phyloP scores from a whole-genome alignment of 2,329 filamentous ascomycete genomes.

The Nothopassalora personata region DNA sequence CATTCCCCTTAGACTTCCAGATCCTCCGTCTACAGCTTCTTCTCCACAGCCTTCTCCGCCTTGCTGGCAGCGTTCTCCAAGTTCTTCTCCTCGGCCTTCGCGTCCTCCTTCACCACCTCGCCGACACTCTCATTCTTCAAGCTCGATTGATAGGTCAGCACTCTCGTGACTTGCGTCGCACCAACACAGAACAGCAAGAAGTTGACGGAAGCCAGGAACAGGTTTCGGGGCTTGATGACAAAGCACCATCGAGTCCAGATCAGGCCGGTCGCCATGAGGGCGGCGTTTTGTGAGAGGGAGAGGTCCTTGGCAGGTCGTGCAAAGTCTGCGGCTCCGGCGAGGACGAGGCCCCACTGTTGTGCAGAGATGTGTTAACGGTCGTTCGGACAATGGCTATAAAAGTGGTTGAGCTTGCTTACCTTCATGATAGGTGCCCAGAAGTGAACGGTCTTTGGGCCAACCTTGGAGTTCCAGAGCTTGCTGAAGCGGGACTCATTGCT shows the following conservation, averaged over 20 bases:
- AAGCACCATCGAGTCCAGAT: constrained; percentile 99
- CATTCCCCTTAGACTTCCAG: not conserved
- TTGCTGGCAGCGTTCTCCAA: constrained; percentile 35
- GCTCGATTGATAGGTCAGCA: constrained; percentile 59
- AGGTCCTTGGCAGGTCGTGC: constrained; percentile 86
- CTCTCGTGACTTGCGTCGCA: constrained; percentile 73
- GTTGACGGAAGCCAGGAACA: constrained; percentile 91
- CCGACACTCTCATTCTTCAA: constrained; percentile 52
- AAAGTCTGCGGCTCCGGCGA: constrained; percentile 89
- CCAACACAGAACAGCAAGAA: constrained; percentile 94
- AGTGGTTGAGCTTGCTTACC: constrained; percentile 37
- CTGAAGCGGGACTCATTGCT: constrained; percentile 50
- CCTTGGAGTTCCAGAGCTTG: constrained; percentile 56
- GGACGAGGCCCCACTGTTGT: constrained; percentile 76
- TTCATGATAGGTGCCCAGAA: constrained; percentile 99
- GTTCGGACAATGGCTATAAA: not conserved
- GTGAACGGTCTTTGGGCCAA: constrained; percentile 73
- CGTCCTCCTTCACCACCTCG: constrained; percentile 36
- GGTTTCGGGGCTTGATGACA: constrained; percentile 89
- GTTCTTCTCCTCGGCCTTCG: constrained; percentile 28
- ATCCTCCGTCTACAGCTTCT: constrained; percentile 5
- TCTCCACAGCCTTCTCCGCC: constrained; percentile 32
- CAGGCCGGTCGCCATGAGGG: constrained; percentile 80
- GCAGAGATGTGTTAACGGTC: constrained; percentile 6
- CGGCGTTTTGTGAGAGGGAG: constrained; percentile 85